phyloP scores from a whole-genome alignment of 352 stramenopile genomes.

The Pelagophyceae sp. region DNA sequence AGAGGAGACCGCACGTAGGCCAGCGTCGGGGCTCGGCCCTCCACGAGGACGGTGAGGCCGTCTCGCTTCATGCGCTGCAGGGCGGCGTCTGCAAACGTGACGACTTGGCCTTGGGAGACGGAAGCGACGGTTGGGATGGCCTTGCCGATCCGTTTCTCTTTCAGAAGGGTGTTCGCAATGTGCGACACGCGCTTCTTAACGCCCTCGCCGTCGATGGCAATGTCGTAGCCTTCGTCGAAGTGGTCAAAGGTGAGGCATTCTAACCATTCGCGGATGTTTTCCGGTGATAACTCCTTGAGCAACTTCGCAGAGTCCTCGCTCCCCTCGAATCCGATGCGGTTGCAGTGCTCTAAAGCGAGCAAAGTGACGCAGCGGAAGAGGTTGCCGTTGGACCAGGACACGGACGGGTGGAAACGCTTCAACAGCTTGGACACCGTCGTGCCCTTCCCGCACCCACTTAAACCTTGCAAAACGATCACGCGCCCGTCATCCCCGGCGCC shows the following conservation, averaged over 20 bases:
- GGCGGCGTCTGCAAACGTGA: slow-evolving; percentile 47
- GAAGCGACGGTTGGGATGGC: slow-evolving; percentile 56
- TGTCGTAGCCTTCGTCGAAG: slow-evolving; percentile 52
- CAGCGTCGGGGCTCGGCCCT: slow-evolving; percentile 53
- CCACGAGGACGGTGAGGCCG: slow-evolving; percentile 44
- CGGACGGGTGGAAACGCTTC: slow-evolving; percentile 25
- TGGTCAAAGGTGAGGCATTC: slow-evolving; percentile 50
- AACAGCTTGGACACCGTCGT: slow-evolving; percentile 41
- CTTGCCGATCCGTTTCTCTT: slow-evolving; percentile 46
- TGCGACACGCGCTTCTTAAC: slow-evolving; percentile 47
- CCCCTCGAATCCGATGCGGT: slow-evolving; percentile 38
- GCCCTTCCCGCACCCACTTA: slow-evolving; percentile 55
- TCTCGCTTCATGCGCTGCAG: slow-evolving; percentile 45
- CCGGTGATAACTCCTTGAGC: slow-evolving; percentile 49
- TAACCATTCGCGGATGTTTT: slow-evolving; percentile 49
- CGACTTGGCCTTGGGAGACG: slow-evolving; percentile 47
- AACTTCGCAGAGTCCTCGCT: no score
- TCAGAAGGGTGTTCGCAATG: slow-evolving; percentile 54
- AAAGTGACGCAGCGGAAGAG: slow-evolving; percentile 58
- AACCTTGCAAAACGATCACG: slow-evolving; percentile 53
- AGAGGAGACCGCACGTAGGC: slow-evolving; percentile 51
- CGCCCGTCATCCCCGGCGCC: slow-evolving; percentile 29
- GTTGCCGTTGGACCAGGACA: slow-evolving; percentile 59
- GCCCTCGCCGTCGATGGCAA: slow-evolving; percentile 46
- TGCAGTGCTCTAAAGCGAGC: slow-evolving; percentile 49